A percentile compares a stretch with the other conserved stretches of the same genome.
Evolutionary conservation across 768 basidiomycete genomes (phyloP).

Genomic region (Psilocybe cyanescens): DNA sequence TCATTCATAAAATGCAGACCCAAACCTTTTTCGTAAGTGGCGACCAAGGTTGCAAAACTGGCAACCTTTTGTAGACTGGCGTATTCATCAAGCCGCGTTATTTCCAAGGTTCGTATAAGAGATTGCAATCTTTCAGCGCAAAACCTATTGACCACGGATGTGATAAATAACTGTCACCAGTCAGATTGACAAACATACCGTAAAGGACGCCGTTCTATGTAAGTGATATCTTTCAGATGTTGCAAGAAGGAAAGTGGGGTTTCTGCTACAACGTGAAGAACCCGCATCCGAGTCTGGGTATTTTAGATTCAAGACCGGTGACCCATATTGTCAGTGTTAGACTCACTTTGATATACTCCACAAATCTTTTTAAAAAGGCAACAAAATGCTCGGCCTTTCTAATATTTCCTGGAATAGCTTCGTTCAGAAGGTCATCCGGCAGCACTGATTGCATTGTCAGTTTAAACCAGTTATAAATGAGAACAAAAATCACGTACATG

Average conservation of each 20-base stretch:
- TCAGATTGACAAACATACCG: constrained; percentile 53
- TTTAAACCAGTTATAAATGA: neutral
- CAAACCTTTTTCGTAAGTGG: constrained; percentile 95
- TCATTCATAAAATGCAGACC: constrained; percentile 1
- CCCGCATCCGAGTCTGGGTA: constrained; percentile 92
- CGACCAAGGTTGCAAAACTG: constrained; percentile 92
- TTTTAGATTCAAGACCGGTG: neutral
- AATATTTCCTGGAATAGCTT: constrained; percentile 98
- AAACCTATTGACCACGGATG: constrained; percentile 57
- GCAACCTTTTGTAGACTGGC: constrained; percentile 94
- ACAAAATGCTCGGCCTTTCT: constrained; percentile 99
- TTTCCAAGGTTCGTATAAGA: constrained; percentile 88
- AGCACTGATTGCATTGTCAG: constrained; percentile 54
- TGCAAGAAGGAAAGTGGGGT: constrained; percentile 96
- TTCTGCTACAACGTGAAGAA: constrained; percentile 98
- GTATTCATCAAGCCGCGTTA: constrained; percentile 90
- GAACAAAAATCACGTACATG: constrained; percentile 54
- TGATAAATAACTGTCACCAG: neutral
- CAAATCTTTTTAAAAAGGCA: constrained; percentile 96
- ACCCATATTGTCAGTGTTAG: neutral
- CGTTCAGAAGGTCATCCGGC: constrained; percentile 92
- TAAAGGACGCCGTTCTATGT: constrained; percentile 92
- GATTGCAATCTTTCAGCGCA: constrained; percentile 96
- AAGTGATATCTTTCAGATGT: constrained; percentile 98
- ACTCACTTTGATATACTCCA: constrained; percentile 94